Percentiles rank a stretch among this genome's conserved stretches.
phyloP scores from a whole-genome alignment of 2,329 filamentous ascomycete genomes.

The Aspergillus persii region DNA sequence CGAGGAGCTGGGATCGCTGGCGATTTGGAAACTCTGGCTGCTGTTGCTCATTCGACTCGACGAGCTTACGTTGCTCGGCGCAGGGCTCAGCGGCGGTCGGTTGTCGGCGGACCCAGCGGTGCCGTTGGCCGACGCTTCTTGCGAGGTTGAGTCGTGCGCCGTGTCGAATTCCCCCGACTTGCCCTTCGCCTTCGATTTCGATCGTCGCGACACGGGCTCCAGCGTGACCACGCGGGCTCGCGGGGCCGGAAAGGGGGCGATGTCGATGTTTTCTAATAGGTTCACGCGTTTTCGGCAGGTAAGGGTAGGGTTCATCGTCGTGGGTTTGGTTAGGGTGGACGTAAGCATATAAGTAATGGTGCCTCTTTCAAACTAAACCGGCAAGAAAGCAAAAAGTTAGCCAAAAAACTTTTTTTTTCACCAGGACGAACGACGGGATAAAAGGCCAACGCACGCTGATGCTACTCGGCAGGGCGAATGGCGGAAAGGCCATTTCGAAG shows the following conservation, averaged over 20 bases:
- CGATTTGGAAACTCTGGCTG: constrained; percentile 58
- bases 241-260: constrained; percentile 70
- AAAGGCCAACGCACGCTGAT: constrained; percentile 70
- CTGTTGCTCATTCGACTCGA: constrained; percentile 69
- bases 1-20: constrained; percentile 43
- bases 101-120: constrained; percentile 27
- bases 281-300: constrained; percentile 79
- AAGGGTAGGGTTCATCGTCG: constrained; percentile 75
- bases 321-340: constrained; percentile 84
- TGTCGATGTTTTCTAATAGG: constrained; percentile 78
- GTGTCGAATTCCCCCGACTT: constrained; percentile 46
- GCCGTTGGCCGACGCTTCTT: constrained; percentile 44
- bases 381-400: constrained; percentile 2
- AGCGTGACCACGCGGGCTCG: constrained; percentile 81
- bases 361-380: constrained; percentile 80
- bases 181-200: constrained; percentile 56
- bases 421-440: neutral
- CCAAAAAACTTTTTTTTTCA: neutral
- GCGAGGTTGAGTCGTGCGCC: constrained; percentile 45
- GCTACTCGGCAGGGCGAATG: constrained; percentile 69
- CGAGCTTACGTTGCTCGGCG: constrained; percentile 66
- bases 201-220: constrained; percentile 75
- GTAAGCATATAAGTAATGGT: constrained; percentile 90
- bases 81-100: constrained; percentile 46
- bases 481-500: constrained; percentile 62